A percentile compares a stretch with the other conserved stretches of the same genome.
These are phyloP conservation scores for Sinapis alba DNA, from an alignment of 441 rosid species.

Conservation along the genomic window DNA sequence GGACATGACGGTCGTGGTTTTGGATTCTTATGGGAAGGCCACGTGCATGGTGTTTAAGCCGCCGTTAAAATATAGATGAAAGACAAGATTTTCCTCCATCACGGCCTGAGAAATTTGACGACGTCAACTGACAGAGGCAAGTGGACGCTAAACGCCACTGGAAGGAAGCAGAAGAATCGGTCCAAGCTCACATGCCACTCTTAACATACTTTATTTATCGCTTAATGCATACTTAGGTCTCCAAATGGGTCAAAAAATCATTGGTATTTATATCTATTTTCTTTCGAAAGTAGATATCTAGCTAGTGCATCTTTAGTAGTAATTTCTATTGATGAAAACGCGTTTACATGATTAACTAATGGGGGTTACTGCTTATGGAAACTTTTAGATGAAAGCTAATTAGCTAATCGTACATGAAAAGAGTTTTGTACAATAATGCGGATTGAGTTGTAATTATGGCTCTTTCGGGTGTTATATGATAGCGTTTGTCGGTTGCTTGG, in stretches of 20 bases:
- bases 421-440: background rate
- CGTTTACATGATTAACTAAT: background rate
- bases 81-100: background rate
- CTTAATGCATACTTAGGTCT: background rate
- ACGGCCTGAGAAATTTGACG: conserved; percentile 29
- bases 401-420: background rate
- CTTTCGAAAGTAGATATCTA: background rate
- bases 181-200: conserved; percentile 19
- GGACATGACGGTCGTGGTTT: conserved; percentile 22
- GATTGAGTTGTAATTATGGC: background rate
- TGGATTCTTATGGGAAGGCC: conserved; percentile 22
- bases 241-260: background rate
- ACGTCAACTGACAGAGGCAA: conserved; percentile 27
- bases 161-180: conserved; percentile 34
- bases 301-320: background rate
- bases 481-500: background rate
- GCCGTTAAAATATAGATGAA: conserved; percentile 28
- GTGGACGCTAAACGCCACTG: conserved; percentile 40
- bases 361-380: background rate
- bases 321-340: background rate
- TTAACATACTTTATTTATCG: background rate
- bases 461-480: background rate
- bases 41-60: background rate
- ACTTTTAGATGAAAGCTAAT: background rate
- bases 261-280: background rate